These are phyloP conservation scores for Botryotinia narcissicola DNA, from an alignment of 2,329 filamentous ascomycete species.

Conservation along the genomic window DNA sequence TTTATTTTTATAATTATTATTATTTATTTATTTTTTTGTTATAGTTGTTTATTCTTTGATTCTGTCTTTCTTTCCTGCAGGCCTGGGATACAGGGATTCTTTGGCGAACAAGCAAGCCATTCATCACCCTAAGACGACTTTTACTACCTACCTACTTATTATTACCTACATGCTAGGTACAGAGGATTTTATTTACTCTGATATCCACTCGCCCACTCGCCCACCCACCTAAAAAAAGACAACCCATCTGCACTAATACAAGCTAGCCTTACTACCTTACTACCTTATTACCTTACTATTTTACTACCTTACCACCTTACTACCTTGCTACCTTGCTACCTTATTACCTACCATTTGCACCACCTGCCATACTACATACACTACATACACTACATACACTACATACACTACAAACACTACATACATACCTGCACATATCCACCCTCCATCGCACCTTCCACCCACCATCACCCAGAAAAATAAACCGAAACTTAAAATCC, in stretches of 20 bases:
- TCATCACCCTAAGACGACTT: neutral
- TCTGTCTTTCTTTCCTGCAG: neutral
- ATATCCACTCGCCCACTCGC: neutral
- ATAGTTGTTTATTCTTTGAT: neutral
- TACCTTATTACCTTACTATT: too few relatives aligned
- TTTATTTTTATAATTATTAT: too few relatives aligned
- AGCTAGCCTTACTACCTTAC: neutral
- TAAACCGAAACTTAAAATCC: neutral
- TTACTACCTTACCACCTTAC: too few relatives aligned
- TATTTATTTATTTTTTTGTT: neutral
- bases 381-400: too few relatives aligned
- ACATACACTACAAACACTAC: too few relatives aligned
- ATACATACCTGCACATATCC: too few relatives aligned
- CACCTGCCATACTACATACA: too few relatives aligned
- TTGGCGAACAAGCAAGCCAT: neutral
- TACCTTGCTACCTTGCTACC: too few relatives aligned
- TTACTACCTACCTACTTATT: too few relatives aligned
- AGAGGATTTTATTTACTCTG: neutral
- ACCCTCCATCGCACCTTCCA: neutral
- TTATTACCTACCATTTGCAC: neutral
- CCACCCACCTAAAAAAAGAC: neutral
- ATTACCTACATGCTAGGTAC: neutral
- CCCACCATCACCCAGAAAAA: neutral
- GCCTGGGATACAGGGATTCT: neutral
- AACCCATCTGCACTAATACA: neutral